phyloP scores from a whole-genome alignment of 495 filamentous ascomycete species.

The Hapsidospora chrysogenum region DNA sequence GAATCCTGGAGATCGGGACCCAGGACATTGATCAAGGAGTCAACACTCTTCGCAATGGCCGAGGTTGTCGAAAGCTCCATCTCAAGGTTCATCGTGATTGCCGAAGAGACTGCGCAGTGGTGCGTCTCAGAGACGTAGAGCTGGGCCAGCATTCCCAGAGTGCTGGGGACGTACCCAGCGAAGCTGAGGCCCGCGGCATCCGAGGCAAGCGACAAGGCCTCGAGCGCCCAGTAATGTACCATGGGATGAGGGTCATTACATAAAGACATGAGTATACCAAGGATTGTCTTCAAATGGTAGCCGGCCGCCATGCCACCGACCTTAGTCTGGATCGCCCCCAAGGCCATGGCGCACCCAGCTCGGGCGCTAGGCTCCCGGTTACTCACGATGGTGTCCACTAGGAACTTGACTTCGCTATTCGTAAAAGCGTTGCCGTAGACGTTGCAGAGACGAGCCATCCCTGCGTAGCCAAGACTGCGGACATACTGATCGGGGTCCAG shows the following conservation, averaged over 20 bases:
- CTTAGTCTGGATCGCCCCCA: constrained; percentile 87
- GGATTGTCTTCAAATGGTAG: constrained; percentile 91
- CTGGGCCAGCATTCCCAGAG: constrained; percentile 83
- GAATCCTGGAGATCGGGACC: constrained; percentile 92
- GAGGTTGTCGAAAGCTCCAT: constrained; percentile 64
- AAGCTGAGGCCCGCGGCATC: constrained; percentile 89
- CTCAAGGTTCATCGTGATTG: constrained; percentile 77
- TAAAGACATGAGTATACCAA: constrained; percentile 86
- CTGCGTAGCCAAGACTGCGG: constrained; percentile 70
- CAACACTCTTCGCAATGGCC: constrained; percentile 75
- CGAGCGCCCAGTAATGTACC: constrained; percentile 90
- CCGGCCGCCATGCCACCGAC: constrained; percentile 97
- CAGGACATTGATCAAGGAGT: constrained; percentile 88
- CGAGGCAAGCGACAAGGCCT: constrained; percentile 71
- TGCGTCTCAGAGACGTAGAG: constrained; percentile 84
- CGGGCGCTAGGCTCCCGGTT: constrained; percentile 87
- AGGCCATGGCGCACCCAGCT: constrained; percentile 82
- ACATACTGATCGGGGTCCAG: constrained; percentile 71
- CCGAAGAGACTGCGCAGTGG: constrained; percentile 60
- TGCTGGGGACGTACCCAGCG: constrained; percentile 73
- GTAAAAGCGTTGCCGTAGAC: constrained; percentile 80
- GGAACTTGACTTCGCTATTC: constrained; percentile 69
- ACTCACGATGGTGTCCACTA: constrained; percentile 85
- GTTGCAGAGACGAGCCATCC: constrained; percentile 79
- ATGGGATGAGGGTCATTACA: constrained; percentile 92